Conservation (phyloP, 148 eudicot genomes). For the Camellia sinensis region DNA sequence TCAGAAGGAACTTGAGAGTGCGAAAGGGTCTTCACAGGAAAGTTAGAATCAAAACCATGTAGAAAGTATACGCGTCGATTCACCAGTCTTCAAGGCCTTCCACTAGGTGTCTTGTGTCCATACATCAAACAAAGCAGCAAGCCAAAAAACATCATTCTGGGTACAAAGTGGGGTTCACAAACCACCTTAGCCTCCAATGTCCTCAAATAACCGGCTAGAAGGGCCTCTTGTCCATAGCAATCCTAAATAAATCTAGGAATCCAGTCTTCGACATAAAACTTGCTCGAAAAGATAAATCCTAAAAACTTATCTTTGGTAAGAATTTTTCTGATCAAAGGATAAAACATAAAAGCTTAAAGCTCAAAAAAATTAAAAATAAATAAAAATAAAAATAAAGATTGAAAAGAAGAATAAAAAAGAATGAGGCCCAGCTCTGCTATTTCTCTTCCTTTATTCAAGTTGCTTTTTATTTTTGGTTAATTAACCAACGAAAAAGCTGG, state of each 20-base stretch:
- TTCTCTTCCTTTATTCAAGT: background rate
- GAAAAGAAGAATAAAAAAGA: background rate
- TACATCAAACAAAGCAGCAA: background rate
- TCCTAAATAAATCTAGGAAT: background rate
- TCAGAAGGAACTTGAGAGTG: background rate
- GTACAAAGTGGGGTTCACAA: background rate
- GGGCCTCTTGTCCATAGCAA: background rate
- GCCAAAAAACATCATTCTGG: background rate
- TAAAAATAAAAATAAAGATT: too few species aligned
- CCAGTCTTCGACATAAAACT: background rate
- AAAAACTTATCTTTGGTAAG: background rate
- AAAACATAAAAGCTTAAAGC: background rate
- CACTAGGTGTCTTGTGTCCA: conserved; percentile 1
- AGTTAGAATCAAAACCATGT: background rate
- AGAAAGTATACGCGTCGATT: background rate
- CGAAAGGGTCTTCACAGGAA: background rate
- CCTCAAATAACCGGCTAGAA: background rate
- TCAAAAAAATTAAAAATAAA: background rate
- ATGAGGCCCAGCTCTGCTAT: background rate
- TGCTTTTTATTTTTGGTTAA: background rate
- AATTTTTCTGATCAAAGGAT: background rate
- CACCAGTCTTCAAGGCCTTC: background rate
- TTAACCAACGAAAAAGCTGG: background rate
- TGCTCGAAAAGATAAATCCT: background rate
- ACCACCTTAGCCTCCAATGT: background rate